Conservation (phyloP, 2,329 filamentous ascomycete species). For the Parascedosporium putredinis region DNA sequence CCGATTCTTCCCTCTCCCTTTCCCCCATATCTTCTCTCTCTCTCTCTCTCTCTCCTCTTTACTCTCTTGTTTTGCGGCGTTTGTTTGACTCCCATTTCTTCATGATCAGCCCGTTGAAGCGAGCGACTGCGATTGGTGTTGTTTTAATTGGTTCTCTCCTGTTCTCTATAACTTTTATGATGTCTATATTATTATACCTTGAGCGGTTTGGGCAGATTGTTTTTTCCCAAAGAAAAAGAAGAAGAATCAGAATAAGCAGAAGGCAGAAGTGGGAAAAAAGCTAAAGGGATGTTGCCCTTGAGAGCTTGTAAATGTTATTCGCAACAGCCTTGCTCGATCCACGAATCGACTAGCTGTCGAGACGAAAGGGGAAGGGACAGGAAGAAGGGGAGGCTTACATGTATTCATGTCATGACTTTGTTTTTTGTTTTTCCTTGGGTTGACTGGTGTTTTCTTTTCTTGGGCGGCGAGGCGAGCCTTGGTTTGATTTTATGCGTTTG, state of each 20-base stretch:
- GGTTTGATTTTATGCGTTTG: neutral
- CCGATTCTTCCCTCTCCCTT: neutral
- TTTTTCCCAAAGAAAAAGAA: neutral
- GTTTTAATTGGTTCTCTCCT: too few relatives aligned
- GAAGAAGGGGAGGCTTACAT: neutral
- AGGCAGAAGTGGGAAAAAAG: neutral
- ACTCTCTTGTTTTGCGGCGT: too few relatives aligned
- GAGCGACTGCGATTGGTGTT: neutral
- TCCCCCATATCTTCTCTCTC: neutral
- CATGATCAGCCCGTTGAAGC: neutral
- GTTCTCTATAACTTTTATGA: neutral
- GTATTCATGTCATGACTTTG: neutral
- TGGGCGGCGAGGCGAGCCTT: neutral
- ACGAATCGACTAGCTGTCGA: neutral
- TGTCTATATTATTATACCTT: neutral
- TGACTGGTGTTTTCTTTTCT: neutral
- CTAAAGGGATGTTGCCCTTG: too few relatives aligned
- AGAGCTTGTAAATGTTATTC: too few relatives aligned
- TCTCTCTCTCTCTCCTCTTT: too few relatives aligned
- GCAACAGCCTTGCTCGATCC: neutral
- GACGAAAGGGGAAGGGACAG: neutral
- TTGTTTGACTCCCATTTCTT: neutral
- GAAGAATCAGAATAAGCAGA: neutral
- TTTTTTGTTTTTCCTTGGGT: neutral
- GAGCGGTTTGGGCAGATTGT: neutral